Base-by-base conservation (phyloP, 192 early-diverging fungal genomes). In the Backusella circina region DNA sequence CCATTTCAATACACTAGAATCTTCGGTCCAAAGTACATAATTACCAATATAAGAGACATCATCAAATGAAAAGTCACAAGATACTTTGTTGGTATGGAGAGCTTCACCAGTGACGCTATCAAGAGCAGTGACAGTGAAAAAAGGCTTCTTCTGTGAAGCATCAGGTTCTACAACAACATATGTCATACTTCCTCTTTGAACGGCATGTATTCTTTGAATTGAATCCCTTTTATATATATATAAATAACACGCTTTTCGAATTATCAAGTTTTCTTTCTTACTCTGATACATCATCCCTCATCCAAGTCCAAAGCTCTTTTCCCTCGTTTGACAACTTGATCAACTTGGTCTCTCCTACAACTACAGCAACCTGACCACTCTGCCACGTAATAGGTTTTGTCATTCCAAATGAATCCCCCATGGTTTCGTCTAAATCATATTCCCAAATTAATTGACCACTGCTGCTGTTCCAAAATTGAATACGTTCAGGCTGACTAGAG, bases 1-100 rank as follows among this genome's bases (percentile, higher is more conserved):
- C 76, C 26, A 77, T 38, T 54, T 67, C 47, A 61, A 71, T 70
- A 81, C 81, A 83, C 15, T 86, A 5, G 82, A 71, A 33, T 79
- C 47, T 18, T 87, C 87, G 35, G 82, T 82, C 87, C 87, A 88
- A 26, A 88, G 70, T 31, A 88, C 26, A 47, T 84, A 80, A 50
- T 70, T 81, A 64, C 84, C 83, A 74, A 88, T 72, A 16, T 80
- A 23, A 37, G 67, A 35, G 39, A 79, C 75, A 70, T 87, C 85
- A 72, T 84, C 81, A 71, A 69, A 66, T 39, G 75, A 47, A 30
- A 80, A 70, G 50, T 35, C 13, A 47, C 87, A 86, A 12, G 81
- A 67, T 77, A 82, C 30, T 82, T 79, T 44, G 82, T 75, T 15
- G 83, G 36, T 81, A 31, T 82, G 80, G 47, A 87, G 61, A 8